Base-by-base conservation (phyloP, 2,329 filamentous ascomycete species). In the Curvularia lunata region DNA sequence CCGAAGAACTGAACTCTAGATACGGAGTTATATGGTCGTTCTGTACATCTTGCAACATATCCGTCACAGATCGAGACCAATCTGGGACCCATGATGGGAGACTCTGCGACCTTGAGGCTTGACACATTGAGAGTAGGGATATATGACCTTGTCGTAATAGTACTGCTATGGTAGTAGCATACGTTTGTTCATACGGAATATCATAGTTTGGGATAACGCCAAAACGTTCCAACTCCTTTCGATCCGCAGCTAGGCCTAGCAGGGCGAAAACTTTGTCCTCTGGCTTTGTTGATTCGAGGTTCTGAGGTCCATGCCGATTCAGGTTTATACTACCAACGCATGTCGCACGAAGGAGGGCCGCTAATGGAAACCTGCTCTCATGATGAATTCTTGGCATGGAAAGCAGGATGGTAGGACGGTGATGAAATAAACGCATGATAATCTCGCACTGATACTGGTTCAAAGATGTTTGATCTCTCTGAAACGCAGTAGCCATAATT, bases 231-330 rank as follows among this genome's bases (percentile, higher is more conserved):
- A 64, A 34, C 34, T 66, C 57, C 6, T 64, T 10, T 46, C 45
- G 52, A 62, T 66, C 62, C 37, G 21, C 47, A 45, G 64, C 52
- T 10, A 66, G 49, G 16, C 59, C 59, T 45, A 66, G 18, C 34
- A 66, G 43, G 16, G 61, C 59, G 40, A 63, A 66, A 12, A 64
- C 54, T 37, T 64, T 64, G 37, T 66, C 63, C 27, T 48, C 45
- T 38, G 57, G 54, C 9, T 59, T 47, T 18, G 62, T 63, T 42
- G 62, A 49, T 18, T 61, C 50, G n/a, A 66, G 43, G 30, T 60
- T 37, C 16, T 63, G 54, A 27, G 52, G 21, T 16, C 50, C 28
- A 30, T 52, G 21, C 1, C n/a, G 16, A 10, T 37, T 18, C 12
- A 4, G 28, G n/a, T 45, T 52, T 8, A 45, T 38, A 8, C 7